phyloP scores from a whole-genome alignment of 176 grass and related monocot genomes.

The Ananas comosus region DNA sequence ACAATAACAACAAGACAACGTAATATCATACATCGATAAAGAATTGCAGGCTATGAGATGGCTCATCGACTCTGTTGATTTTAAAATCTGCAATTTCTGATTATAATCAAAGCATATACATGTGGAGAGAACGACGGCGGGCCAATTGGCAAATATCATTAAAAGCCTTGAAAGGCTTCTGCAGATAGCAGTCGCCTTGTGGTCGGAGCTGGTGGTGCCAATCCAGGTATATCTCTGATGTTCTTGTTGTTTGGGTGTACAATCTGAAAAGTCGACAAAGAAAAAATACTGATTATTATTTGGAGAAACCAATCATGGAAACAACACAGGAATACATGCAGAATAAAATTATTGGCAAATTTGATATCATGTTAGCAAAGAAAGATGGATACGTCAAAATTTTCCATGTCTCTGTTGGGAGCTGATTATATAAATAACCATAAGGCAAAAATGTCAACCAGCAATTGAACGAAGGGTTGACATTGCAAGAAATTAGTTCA shows the following conservation, averaged over 20 bases:
- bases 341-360: no score
- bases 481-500: no score
- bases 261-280: constrained; percentile 31
- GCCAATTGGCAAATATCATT: constrained; percentile 20
- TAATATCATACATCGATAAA: constrained; percentile 55
- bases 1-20: constrained; percentile 15
- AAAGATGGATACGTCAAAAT: no score
- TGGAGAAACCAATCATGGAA: no score
- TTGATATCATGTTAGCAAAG: no score
- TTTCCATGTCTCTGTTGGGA: no score
- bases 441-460: no score
- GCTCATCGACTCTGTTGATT: background rate
- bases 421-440: no score
- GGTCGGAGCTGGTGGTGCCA: constrained; percentile 82
- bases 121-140: background rate
- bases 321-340: no score
- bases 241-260: constrained; percentile 83
- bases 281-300: no score
- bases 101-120: constrained; percentile 3
- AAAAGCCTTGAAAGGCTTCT: constrained; percentile 26
- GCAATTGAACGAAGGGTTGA: no score
- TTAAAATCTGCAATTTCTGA: constrained; percentile 4
- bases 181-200: constrained; percentile 59
- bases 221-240: constrained; percentile 82
- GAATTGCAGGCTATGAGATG: constrained; percentile 22